Evolutionary conservation across 192 early-diverging fungal genomes (phyloP), one percentile per base, ranked within the genome.

Genomic region (Coemansia sp.): DNA sequence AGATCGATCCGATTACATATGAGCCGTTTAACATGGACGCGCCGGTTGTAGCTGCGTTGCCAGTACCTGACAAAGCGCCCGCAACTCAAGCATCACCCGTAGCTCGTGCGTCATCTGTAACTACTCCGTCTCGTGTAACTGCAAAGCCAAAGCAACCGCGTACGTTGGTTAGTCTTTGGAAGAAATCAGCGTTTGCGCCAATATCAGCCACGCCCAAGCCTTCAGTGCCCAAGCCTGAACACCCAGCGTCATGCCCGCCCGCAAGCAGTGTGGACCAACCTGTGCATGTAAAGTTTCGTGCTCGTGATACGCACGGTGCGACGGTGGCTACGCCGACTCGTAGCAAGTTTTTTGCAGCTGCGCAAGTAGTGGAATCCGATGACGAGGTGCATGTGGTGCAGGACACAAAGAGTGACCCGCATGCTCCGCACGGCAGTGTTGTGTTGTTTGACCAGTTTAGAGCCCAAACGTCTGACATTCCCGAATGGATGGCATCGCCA

Each of bases 1-100:
- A 77, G 4, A n/a, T 91, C 13, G 73, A 92, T 58, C 92, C 91
- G 13, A 69, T 88, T 14, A 72, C 83, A 3, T 82, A 85, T 26
- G 14, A 60, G 58, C 82, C 86, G 0, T 78, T 88, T 69, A 68
- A 57, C 7, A 37, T 41, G 53, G 8, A 35, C n/a, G 27, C 2
- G 18, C 53, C 41, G 41, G 12, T 45, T 45, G 41, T 43, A n/a
- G 41, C 14, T n/a, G 41, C 41, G 41, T 16, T n/a, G 20, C 51
- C 54, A 48, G 41, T 29, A 6, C 38, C 32, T 35, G 32, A 35
- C 32, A 35, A 35, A 35, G 1, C 32, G 1, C 32, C 32, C 7
- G 32, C 2, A 27, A 4, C 26, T 27, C 26, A 27, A 2, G 26
- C 26, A 27, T 27, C 26, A 2, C 26, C 32, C 32, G 32, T 35